Conservation (phyloP, 2,329 filamentous ascomycete species). For the Cladosporium sp. region DNA sequence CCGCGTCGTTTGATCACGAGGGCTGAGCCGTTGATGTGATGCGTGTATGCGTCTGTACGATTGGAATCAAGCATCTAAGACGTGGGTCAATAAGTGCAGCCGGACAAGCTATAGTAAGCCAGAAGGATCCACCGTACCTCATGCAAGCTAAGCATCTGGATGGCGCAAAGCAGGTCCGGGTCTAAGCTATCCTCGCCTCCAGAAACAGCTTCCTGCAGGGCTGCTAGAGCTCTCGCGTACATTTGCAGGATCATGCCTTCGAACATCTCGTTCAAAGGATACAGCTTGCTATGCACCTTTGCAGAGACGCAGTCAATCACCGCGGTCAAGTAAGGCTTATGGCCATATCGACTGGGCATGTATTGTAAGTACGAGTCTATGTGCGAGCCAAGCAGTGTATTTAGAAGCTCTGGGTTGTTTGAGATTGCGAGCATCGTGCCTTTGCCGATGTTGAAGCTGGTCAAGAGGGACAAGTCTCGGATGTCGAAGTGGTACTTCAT, state of each 20-base stretch:
- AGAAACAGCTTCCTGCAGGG: constrained; percentile 19
- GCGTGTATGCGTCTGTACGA: constrained; percentile 29
- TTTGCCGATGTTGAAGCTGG: constrained; percentile 24
- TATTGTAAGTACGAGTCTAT: constrained; percentile 23
- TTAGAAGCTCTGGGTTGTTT: constrained; percentile 1
- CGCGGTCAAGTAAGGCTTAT: constrained; percentile 20
- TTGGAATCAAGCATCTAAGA: constrained; percentile 29
- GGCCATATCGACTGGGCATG: constrained; percentile 23
- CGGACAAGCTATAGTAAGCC: not conserved
- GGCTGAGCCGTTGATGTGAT: constrained; percentile 32
- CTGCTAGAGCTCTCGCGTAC: constrained; percentile 22
- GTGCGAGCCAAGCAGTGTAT: constrained; percentile 13
- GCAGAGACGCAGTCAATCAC: constrained; percentile 24
- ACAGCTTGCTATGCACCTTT: constrained; percentile 18
- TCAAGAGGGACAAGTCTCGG: constrained; percentile 21
- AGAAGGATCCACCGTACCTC: constrained; percentile 19
- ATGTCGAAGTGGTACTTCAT: constrained; percentile 23
- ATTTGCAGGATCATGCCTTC: constrained; percentile 13
- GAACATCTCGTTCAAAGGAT: constrained; percentile 10
- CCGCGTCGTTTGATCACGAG: constrained; percentile 31
- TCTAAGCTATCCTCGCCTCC: constrained; percentile 11
- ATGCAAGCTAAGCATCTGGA: constrained; percentile 20
- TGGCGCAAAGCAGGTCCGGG: constrained; percentile 24
- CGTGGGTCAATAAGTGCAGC: not conserved
- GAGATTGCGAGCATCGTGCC: not conserved